Evolutionary conservation across 768 basidiomycete species (phyloP).

Genomic region (Amanita molliuscula): DNA sequence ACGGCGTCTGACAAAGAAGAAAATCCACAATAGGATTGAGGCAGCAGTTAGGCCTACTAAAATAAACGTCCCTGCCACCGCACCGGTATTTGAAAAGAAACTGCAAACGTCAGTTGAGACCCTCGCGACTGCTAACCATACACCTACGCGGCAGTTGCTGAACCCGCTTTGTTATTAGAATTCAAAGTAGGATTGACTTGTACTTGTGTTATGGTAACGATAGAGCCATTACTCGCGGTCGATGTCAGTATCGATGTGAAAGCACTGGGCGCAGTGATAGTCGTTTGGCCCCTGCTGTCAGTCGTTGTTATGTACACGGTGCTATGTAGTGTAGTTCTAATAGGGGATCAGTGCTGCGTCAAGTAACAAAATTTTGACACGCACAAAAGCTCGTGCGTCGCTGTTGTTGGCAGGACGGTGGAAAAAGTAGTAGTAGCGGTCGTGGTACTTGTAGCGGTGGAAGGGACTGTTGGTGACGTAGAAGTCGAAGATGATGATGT

Average conservation of each 20-base stretch:
- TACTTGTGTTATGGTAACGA: constrained; percentile 51
- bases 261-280: constrained; percentile 40
- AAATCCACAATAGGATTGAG: constrained; percentile 55
- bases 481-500: constrained; percentile 9
- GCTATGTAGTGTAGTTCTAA: constrained; percentile 42
- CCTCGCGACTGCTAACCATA: neutral
- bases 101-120: constrained; percentile 22
- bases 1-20: constrained; percentile 62
- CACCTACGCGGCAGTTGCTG: constrained; percentile 41
- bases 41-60: constrained; percentile 77
- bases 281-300: constrained; percentile 38
- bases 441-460: constrained; percentile 10
- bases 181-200: constrained; percentile 65
- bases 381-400: constrained; percentile 7
- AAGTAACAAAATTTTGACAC: constrained; percentile 6
- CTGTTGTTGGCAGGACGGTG: constrained; percentile 6
- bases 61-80: constrained; percentile 86
- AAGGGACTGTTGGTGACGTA: constrained; percentile 8
- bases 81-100: constrained; percentile 84
- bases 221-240: constrained; percentile 40
- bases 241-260: constrained; percentile 49
- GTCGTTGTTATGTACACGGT: constrained; percentile 52
- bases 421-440: constrained; percentile 12
- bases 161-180: constrained; percentile 25
- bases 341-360: constrained; percentile 12